Evolutionary conservation across 768 basidiomycete genomes (phyloP), one percentile per base, ranked within the genome.

Genomic region (Leccinum boreale): DNA sequence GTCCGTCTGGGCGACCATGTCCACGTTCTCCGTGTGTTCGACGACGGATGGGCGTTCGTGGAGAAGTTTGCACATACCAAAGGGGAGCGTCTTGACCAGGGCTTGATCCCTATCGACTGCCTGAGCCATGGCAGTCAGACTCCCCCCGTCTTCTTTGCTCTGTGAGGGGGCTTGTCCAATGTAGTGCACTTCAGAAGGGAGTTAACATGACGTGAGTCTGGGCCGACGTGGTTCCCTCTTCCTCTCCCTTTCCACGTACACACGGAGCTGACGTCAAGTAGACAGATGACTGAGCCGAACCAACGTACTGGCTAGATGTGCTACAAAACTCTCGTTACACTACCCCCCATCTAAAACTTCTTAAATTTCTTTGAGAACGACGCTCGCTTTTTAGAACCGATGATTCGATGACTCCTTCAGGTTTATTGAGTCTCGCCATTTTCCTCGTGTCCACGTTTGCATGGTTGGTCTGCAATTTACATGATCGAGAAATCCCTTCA

Each of bases 21-120:
- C 11, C 80, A 71, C 64, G 70, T 90, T 29, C 5, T 85, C 11
- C 71, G 75, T 50, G 63, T 81, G 23, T 90, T 84, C 65, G 83
- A 87, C 57, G 89, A 90, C 62, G 89, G 87, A 1, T 90, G 89
- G 89, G 82, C 81, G 6, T 70, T 81, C 59, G 81, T 86, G 36
- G 80, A 86, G 73, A 81, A 77, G 58, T 53, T 79, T 10, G 59
- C 58, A 2, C 15, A 47, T 7, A 39, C 50, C 2, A 44, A 19
- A 7, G 21, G 21, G 15, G 52, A 26, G 11, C 28, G 31, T 58
- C 58, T 44, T 28, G 67, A 65, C 4, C 70, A 70, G 39, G 88
- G 87, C 0, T 66, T 89, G 53, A 86, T 90, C 48, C 88, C 88
- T 5, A 73, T 89, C n/a, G 85, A 87, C 62, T 89, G 87, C 67